Evolutionary conservation across 2,329 filamentous ascomycete species (phyloP).

Genomic region (Westerdykella sp.): DNA sequence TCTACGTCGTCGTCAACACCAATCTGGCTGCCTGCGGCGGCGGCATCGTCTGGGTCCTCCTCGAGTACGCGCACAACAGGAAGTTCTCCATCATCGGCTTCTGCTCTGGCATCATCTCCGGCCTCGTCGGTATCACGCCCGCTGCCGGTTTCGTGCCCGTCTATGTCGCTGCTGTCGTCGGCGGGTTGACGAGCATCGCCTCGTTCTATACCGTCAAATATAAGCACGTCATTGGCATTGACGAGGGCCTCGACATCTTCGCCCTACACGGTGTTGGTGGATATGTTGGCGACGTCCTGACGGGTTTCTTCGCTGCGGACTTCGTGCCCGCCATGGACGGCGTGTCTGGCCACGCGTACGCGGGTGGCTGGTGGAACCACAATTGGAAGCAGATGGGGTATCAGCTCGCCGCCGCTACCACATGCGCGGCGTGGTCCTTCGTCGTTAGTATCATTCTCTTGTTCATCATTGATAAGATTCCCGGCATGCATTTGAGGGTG

Average conservation of each 20-base stretch:
- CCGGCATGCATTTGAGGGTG: conserved; percentile 51
- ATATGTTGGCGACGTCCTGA: conserved; percentile 51
- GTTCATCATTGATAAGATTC: conserved; percentile 53
- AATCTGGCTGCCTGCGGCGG: conserved; percentile 53
- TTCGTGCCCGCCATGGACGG: conserved; percentile 50
- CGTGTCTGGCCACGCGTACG: conserved; percentile 36
- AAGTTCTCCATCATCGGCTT: conserved; percentile 50
- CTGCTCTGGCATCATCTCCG: conserved; percentile 51
- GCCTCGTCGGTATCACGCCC: conserved; percentile 54
- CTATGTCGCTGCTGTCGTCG: conserved; percentile 48
- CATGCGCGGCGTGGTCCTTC: conserved; percentile 52
- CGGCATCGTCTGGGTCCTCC: conserved; percentile 48
- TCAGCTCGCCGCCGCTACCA: conserved; percentile 53
- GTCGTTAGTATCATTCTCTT: conserved; percentile 48
- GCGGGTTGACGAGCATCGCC: conserved; percentile 45
- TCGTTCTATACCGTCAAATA: conserved; percentile 44
- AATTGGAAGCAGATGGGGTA: conserved; percentile 52
- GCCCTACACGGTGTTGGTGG: conserved; percentile 56
- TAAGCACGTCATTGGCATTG: conserved; percentile 50
- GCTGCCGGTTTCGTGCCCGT: conserved; percentile 52
- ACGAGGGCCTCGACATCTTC: conserved; percentile 56
- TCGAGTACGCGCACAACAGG: conserved; percentile 46
- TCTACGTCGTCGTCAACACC: conserved; percentile 54
- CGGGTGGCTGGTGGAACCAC: conserved; percentile 47
- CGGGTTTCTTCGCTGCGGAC: conserved; percentile 51